Percentiles rank a stretch among this genome's conserved stretches.
phyloP scores from a whole-genome alignment of 2,329 filamentous ascomycete genomes.

The Alternaria sp. region DNA sequence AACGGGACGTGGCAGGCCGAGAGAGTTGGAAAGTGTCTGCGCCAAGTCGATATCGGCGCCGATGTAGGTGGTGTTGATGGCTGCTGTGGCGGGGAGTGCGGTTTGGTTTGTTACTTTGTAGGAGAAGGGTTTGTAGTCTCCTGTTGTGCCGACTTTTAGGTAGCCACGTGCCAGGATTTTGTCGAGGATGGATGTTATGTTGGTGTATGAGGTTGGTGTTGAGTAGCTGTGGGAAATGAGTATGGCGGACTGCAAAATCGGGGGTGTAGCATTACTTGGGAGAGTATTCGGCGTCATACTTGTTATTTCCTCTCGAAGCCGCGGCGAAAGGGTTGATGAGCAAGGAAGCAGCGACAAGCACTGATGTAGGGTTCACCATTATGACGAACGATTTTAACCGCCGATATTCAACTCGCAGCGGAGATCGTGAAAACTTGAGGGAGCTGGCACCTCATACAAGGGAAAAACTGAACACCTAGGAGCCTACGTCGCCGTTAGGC shows the following conservation, averaged over 20 bases:
- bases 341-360: neutral
- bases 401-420: neutral
- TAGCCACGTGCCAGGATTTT: slow-evolving; percentile 16
- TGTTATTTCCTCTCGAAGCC: neutral
- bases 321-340: neutral
- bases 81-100: slow-evolving; percentile 9
- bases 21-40: slow-evolving; percentile 14
- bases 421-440: neutral
- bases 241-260: neutral
- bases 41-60: slow-evolving; percentile 19
- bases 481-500: too few relatives aligned
- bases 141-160: slow-evolving; percentile 22
- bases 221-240: neutral
- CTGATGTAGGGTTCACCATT: neutral
- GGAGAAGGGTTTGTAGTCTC: slow-evolving; percentile 22
- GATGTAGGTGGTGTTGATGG: slow-evolving; percentile 18
- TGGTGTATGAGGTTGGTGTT: neutral
- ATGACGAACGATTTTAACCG: accelerated
- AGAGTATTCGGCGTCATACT: neutral
- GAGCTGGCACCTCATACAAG: neutral
- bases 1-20: slow-evolving; percentile 7
- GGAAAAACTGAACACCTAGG: too few relatives aligned
- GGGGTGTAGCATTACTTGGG: neutral
- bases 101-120: slow-evolving; percentile 19
- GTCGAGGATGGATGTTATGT: slow-evolving; percentile 15